These are phyloP conservation scores for Wallacemonas rigidus DNA, from an alignment of 208 protist genomes.

Conservation along the genomic window DNA sequence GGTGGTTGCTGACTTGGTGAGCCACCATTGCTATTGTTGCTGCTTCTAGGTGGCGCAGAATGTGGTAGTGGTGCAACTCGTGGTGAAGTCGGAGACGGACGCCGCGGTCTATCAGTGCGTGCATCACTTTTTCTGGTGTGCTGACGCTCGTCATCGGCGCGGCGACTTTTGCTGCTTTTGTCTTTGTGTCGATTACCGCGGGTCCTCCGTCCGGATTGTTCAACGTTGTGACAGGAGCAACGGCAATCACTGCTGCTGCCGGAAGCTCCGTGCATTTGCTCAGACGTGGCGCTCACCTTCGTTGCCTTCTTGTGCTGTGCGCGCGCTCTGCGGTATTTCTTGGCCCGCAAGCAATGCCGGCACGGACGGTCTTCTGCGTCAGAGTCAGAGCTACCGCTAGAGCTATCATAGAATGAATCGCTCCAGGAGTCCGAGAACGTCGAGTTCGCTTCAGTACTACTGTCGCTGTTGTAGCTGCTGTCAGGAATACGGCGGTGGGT, in stretches of 20 bases:
- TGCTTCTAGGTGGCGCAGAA: background rate
- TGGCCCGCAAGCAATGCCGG: background rate
- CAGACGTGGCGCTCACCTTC: background rate
- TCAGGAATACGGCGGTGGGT: background rate
- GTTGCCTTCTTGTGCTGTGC: background rate
- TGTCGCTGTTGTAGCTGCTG: background rate
- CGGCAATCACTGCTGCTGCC: background rate
- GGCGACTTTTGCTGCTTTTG: background rate
- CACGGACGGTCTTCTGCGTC: background rate
- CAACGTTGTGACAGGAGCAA: constrained; percentile 7
- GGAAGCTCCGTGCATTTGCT: no score
- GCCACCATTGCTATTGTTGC: background rate
- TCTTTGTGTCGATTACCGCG: background rate
- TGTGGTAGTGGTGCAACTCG: background rate
- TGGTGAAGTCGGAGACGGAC: background rate
- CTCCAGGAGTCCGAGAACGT: background rate
- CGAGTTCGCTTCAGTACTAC: background rate
- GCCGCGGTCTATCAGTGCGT: background rate
- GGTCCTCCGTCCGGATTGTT: background rate
- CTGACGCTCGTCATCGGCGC: background rate
- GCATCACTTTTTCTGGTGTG: constrained; percentile 1
- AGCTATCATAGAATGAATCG: background rate
- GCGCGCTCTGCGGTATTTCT: background rate
- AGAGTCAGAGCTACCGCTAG: background rate
- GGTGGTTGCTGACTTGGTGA: background rate